Base-by-base conservation (phyloP, 805 yeast genomes). In the Candida pseudoglaebosa region DNA sequence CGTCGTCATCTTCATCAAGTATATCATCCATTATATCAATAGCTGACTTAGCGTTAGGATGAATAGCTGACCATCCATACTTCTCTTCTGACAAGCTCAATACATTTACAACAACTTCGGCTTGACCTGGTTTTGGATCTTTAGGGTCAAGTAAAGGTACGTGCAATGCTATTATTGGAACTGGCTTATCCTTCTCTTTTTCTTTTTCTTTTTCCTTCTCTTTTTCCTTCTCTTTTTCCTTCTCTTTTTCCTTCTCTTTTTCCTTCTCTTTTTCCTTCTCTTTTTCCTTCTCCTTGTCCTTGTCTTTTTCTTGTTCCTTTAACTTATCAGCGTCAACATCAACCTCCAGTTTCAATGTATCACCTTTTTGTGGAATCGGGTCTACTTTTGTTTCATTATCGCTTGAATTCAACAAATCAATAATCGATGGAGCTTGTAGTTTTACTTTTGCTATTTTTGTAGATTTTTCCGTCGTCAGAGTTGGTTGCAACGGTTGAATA, bases 11-110 rank as follows among this genome's bases (percentile, higher is more conserved):
- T 19, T 59, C 65, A 33, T 57, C 65, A 18, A 57, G 53, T 44
- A 55, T 45, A 29, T 57, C 65, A 36, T 56, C 75, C 63, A 76
- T 56, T 20, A 71, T 65, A 40, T 77, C 80, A 26, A 75, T 62
- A 1, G 81, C 78, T 19, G 76, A 74, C 38, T 77, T 69, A 4
- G 84, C 78, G 42, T 76, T 75, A 0, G 90, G 90, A 49, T 82
- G 87, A 39, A 84, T 65, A 2, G 67, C 73, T 24, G 77, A 77
- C 76, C 83, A 86, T 3, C 95, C 96, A 57, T 87, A 87, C 59
- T 84, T 84, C 36, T 84, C 88, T 53, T 87, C 95, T 4, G 91
- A 84, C 38, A 84, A 61, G 48, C 78, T 77, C 56, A 82, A 59
- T 21, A 87, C 85, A 47, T 87, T 86, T 46, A 85, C 71, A 3